phyloP scores from a whole-genome alignment of 1,284 basidiomycete species.

The Pterulicium gracile region DNA sequence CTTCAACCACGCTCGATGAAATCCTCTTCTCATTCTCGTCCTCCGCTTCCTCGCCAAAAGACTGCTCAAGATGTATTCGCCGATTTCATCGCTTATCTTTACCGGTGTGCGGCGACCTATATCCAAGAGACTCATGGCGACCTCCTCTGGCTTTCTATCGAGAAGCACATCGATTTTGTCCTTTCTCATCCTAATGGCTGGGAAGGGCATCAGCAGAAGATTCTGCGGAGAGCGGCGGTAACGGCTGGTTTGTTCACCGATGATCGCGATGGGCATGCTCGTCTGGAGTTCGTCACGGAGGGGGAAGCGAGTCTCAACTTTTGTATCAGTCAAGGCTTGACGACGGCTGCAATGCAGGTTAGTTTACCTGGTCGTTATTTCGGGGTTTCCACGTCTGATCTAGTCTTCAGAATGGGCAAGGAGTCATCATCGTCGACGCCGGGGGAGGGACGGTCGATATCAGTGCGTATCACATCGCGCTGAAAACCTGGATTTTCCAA shows the following conservation, averaged over 20 bases:
- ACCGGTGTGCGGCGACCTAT: constrained; percentile 30
- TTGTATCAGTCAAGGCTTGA: constrained; percentile 28
- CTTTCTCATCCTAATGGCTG: constrained; percentile 10
- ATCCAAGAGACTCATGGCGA: constrained; percentile 26
- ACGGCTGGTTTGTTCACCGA: constrained; percentile 20
- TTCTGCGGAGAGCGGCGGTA: constrained; percentile 29
- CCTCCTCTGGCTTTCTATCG: background rate
- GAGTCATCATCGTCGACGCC: constrained; percentile 32
- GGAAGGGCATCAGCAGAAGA: constrained; percentile 21
- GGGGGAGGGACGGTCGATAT: constrained; percentile 10
- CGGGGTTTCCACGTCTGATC: constrained; percentile 8
- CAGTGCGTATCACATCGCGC: constrained; percentile 9
- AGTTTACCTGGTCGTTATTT: constrained; percentile 13
- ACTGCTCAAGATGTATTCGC: constrained; percentile 34
- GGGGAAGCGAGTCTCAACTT: constrained; percentile 36
- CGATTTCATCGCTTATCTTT: constrained; percentile 43
- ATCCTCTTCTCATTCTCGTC: constrained; percentile 20
- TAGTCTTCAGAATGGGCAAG: constrained; percentile 22
- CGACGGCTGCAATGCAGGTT: constrained; percentile 20
- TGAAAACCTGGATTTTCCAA: constrained; percentile 19
- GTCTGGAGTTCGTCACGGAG: constrained; percentile 34
- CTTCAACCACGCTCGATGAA: constrained; percentile 29
- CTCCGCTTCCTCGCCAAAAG: constrained; percentile 36
- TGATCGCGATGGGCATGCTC: constrained; percentile 17
- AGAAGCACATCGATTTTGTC: background rate